A percentile compares a stretch with the other conserved stretches of the same genome.
These are phyloP conservation scores for Suillus cothurnatus DNA, from an alignment of 768 basidiomycete genomes.

Conservation along the genomic window DNA sequence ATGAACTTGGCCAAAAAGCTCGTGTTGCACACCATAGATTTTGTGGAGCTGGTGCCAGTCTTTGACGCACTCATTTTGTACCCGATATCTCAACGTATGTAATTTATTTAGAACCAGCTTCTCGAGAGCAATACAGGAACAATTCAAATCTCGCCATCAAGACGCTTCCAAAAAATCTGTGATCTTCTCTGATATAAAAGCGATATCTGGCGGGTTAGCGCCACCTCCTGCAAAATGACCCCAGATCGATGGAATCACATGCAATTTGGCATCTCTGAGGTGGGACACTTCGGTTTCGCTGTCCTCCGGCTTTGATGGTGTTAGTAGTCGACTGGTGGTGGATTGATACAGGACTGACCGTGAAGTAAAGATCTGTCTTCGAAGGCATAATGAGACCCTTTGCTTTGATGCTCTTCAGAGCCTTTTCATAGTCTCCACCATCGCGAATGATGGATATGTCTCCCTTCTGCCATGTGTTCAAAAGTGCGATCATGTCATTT, in stretches of 20 bases:
- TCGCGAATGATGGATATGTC: constrained; percentile 50
- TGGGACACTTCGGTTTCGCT: constrained; percentile 49
- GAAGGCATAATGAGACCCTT: constrained; percentile 61
- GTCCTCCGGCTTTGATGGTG: constrained; percentile 50
- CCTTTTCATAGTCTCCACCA: constrained; percentile 44
- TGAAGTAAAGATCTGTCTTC: constrained; percentile 63
- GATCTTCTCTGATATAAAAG: constrained; percentile 45
- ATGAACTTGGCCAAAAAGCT: too few species aligned
- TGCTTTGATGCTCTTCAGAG: constrained; percentile 47
- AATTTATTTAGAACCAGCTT: too few species aligned
- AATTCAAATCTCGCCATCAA: constrained; percentile 2
- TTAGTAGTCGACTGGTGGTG: not conserved
- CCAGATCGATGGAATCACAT: constrained; percentile 58
- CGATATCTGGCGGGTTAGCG: constrained; percentile 39
- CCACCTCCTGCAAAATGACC: constrained; percentile 59
- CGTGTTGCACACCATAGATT: too few species aligned
- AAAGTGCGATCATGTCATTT: constrained; percentile 53
- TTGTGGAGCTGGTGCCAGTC: too few species aligned
- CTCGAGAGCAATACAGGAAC: not conserved
- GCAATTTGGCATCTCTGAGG: constrained; percentile 45
- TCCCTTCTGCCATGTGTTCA: constrained; percentile 55
- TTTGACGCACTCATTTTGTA: too few species aligned
- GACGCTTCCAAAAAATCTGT: constrained; percentile 42
- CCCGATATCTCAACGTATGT: too few species aligned
- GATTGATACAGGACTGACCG: constrained; percentile 35